Conservation (phyloP, 2,329 filamentous ascomycete genomes). For the Aspergillus nomiae region DNA sequence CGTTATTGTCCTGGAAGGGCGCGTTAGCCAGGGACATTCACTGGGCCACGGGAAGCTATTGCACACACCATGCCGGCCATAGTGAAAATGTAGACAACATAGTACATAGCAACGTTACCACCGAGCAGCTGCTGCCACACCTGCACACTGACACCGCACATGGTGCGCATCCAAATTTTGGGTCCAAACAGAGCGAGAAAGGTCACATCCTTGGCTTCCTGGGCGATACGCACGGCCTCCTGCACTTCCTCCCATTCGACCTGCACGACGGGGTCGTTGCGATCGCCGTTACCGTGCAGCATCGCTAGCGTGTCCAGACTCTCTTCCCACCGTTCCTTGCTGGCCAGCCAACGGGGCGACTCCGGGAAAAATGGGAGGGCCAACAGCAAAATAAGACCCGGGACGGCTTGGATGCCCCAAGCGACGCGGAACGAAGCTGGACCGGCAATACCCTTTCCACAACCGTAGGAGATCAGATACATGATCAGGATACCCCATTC, state of each 20-base stretch:
- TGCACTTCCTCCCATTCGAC: slow-evolving; percentile 51
- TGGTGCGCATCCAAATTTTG: slow-evolving; percentile 54
- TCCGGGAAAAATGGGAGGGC: slow-evolving; percentile 61
- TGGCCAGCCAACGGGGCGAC: slow-evolving; percentile 63
- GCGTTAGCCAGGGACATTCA: slow-evolving; percentile 9
- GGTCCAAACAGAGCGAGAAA: slow-evolving; percentile 49
- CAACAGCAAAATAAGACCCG: slow-evolving; percentile 57
- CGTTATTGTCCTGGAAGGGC: slow-evolving; percentile 35
- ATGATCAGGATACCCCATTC: slow-evolving; percentile 49
- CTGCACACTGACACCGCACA: slow-evolving; percentile 56
- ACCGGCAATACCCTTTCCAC: slow-evolving; percentile 36
- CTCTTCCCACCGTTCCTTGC: slow-evolving; percentile 61
- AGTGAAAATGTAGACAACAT: slow-evolving; percentile 62
- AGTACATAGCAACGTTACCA: slow-evolving; percentile 62
- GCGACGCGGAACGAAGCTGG: slow-evolving; percentile 58
- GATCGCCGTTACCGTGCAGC: slow-evolving; percentile 60
- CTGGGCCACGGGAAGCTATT: background rate
- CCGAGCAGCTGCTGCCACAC: slow-evolving; percentile 61
- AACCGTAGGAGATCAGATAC: slow-evolving; percentile 46
- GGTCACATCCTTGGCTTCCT: slow-evolving; percentile 35
- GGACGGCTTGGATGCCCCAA: slow-evolving; percentile 65
- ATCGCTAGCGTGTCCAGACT: slow-evolving; percentile 54
- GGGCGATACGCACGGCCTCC: slow-evolving; percentile 34
- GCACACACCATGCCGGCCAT: slow-evolving; percentile 56
- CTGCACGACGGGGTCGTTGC: slow-evolving; percentile 56